Conservation (phyloP, 306 rosid genomes). For the Rosa multiflora region DNA sequence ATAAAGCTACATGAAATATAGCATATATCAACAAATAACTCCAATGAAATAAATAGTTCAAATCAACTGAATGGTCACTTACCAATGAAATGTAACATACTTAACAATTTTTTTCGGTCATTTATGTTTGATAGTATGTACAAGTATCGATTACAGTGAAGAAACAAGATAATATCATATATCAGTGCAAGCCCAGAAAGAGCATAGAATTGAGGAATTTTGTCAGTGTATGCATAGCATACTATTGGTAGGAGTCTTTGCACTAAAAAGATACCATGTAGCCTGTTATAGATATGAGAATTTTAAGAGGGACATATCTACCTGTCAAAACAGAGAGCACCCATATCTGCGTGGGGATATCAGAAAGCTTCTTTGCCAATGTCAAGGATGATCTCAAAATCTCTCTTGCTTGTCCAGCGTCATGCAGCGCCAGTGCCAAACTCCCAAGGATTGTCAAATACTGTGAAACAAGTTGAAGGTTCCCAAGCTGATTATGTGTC, state of each 20-base stretch:
- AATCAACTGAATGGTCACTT: not conserved
- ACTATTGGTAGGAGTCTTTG: constrained; percentile 5
- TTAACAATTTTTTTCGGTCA: not conserved
- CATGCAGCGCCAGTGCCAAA: constrained; percentile 87
- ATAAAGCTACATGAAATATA: constrained; percentile 55
- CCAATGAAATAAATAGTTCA: not conserved
- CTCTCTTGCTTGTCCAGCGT: constrained; percentile 90
- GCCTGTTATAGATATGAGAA: not conserved
- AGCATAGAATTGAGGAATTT: not conserved
- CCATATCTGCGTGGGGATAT: constrained; percentile 93
- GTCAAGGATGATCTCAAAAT: constrained; percentile 90
- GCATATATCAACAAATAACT: not conserved
- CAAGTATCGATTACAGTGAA: not conserved
- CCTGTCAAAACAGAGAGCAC: constrained; percentile 92
- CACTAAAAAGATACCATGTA: constrained; percentile 7
- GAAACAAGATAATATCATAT: constrained; percentile 6
- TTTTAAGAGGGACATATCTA: constrained; percentile 28
- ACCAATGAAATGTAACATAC: not conserved
- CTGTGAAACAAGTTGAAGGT: constrained; percentile 93
- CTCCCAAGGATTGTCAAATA: constrained; percentile 94
- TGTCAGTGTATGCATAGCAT: constrained; percentile 3
- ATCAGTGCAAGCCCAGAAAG: not conserved
- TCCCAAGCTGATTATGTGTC: constrained; percentile 85
- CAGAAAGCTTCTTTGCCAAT: constrained; percentile 94
- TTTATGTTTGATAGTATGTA: not conserved